Conservation (phyloP, 192 early-diverging fungal species). For the Podila epigama region DNA sequence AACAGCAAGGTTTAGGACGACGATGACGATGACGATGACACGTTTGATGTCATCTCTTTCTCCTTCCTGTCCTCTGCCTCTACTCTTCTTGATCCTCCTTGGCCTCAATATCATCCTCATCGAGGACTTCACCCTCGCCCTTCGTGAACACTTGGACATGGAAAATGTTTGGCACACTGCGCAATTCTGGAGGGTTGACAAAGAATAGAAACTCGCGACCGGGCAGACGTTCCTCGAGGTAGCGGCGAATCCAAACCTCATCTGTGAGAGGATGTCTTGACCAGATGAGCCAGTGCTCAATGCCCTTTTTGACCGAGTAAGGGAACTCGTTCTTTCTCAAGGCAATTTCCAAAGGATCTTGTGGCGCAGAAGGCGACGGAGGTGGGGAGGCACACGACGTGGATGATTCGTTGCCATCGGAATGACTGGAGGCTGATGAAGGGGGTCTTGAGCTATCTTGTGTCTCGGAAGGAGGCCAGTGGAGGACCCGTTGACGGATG, state of each 20-base stretch:
- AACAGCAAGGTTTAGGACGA: no score
- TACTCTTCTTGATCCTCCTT: no score
- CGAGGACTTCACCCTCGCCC: conserved; percentile 40
- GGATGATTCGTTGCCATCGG: conserved; percentile 44
- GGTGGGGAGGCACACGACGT: conserved; percentile 1
- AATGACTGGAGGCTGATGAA: neutral
- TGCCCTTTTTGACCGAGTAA: conserved; percentile 37
- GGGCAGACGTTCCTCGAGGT: conserved; percentile 35
- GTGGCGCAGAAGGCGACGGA: conserved; percentile 23
- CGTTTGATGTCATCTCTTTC: conserved; percentile 3
- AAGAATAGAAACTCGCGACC: conserved; percentile 39
- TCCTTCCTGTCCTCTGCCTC: no score
- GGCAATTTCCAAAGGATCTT: conserved; percentile 30
- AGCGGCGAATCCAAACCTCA: conserved; percentile 39
- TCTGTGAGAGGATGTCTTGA: conserved; percentile 25
- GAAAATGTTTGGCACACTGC: conserved; percentile 36
- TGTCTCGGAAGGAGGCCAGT: conserved; percentile 36
- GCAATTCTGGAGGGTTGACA: conserved; percentile 41
- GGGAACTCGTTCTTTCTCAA: conserved; percentile 48
- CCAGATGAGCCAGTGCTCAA: conserved; percentile 50
- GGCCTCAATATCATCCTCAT: conserved; percentile 39
- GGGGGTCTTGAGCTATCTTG: neutral
- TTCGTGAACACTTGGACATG: conserved; percentile 48
- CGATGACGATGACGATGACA: no score
- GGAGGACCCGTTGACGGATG: conserved; percentile 39